phyloP scores from a whole-genome alignment of 2,329 filamentous ascomycete genomes.

The Zasmidium angulare region DNA sequence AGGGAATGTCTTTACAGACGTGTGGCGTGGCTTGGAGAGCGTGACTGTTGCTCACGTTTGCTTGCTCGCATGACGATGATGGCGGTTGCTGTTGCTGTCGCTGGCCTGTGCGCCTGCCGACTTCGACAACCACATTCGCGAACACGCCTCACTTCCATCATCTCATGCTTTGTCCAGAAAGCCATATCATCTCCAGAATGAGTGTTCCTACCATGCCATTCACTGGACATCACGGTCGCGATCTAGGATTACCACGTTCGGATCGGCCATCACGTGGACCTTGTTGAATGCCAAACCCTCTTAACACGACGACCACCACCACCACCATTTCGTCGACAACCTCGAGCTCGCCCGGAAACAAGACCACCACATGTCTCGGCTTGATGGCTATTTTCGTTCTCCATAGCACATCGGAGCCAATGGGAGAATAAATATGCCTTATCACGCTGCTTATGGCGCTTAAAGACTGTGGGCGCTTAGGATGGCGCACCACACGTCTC shows the following conservation, averaged over 20 bases:
- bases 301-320: no score
- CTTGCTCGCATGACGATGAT: background rate
- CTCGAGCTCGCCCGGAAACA: background rate
- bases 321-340: background rate
- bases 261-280: background rate
- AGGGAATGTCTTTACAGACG: background rate
- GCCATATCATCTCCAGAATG: background rate
- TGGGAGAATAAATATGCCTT: background rate
- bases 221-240: background rate
- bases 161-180: no score
- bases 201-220: background rate
- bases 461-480: slow-evolving; percentile 26
- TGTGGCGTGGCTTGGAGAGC: background rate
- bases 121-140: background rate
- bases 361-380: background rate
- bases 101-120: background rate
- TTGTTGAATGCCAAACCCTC: background rate
- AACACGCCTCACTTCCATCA: background rate
- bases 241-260: background rate
- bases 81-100: no score
- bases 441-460: slow-evolving; percentile 13
- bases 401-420: background rate
- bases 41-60: background rate
- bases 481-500: slow-evolving; percentile 7
- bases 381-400: background rate